Conservation (phyloP, 2,329 filamentous ascomycete genomes). For the Claviceps monticola region DNA sequence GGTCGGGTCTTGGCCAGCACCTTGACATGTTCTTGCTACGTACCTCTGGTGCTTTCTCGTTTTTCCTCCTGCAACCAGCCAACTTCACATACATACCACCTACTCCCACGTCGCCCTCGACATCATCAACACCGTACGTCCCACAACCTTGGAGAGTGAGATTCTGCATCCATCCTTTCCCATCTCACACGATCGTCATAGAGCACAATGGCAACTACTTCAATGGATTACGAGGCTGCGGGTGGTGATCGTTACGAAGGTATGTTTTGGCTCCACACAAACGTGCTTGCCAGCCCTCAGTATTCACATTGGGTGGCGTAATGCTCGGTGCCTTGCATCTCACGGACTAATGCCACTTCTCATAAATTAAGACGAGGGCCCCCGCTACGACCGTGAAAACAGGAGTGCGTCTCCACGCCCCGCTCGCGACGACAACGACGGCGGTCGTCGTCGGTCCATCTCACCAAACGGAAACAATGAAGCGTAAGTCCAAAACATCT, state of each 20-base stretch:
- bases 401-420: slow-evolving; percentile 52
- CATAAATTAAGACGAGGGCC: slow-evolving; percentile 39
- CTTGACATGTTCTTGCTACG: background rate
- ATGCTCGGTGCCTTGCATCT: background rate
- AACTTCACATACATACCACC: slow-evolving; percentile 1
- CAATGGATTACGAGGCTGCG: slow-evolving; percentile 58
- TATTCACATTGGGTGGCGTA: background rate
- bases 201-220: slow-evolving; percentile 43
- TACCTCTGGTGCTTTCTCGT: slow-evolving; percentile 2
- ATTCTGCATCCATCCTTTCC: slow-evolving; percentile 6
- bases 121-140: background rate
- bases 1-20: background rate
- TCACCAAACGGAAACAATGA: slow-evolving; percentile 40
- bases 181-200: background rate
- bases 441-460: slow-evolving; percentile 45
- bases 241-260: slow-evolving; percentile 55
- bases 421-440: slow-evolving; percentile 45
- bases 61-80: slow-evolving; percentile 4
- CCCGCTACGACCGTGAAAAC: slow-evolving; percentile 53
- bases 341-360: background rate
- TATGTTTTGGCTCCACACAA: slow-evolving; percentile 15
- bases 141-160: background rate
- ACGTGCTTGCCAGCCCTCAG: background rate
- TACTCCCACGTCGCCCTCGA: slow-evolving; percentile 1
- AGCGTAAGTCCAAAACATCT: slow-evolving; percentile 10